These are phyloP conservation scores for Talaromyces sp. DNA, from an alignment of 2,329 filamentous ascomycete species.

Conservation along the genomic window DNA sequence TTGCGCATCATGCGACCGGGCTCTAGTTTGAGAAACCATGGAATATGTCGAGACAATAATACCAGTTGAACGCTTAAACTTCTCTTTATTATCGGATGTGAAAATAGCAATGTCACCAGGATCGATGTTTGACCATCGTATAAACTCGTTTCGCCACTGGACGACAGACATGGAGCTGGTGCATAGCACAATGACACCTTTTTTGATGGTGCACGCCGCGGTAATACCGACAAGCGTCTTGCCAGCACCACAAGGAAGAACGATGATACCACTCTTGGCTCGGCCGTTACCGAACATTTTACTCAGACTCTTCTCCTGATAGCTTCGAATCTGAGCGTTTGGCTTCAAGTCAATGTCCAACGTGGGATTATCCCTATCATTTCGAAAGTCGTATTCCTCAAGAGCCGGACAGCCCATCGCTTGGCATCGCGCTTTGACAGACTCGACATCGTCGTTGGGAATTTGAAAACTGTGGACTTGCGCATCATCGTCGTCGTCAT, in stretches of 20 bases:
- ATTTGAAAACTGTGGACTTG: slow-evolving; percentile 94
- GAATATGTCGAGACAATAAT: slow-evolving; percentile 98
- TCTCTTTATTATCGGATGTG: slow-evolving; percentile 85
- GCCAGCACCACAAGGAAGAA: slow-evolving; percentile 90
- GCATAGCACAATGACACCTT: slow-evolving; percentile 90
- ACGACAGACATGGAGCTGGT: slow-evolving; percentile 98
- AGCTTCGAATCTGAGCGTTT: slow-evolving; percentile 83
- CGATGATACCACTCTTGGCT: slow-evolving; percentile 95
- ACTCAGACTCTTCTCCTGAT: slow-evolving; percentile 94
- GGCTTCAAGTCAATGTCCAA: slow-evolving; percentile 91
- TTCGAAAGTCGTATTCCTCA: slow-evolving; percentile 96
- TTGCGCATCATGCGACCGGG: slow-evolving; percentile 84
- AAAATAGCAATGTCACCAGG: slow-evolving; percentile 92
- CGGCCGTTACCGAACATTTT: slow-evolving; percentile 99
- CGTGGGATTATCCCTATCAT: slow-evolving; percentile 83
- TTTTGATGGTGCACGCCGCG: slow-evolving; percentile 95
- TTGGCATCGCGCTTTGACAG: slow-evolving; percentile 84
- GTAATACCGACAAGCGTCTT: slow-evolving; percentile 99
- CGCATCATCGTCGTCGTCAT: slow-evolving; percentile 78
- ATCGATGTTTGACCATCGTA: slow-evolving; percentile 98
- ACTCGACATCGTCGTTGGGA: slow-evolving; percentile 73
- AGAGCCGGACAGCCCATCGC: slow-evolving; percentile 82
- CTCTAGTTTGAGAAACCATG: slow-evolving; percentile 92
- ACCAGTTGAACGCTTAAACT: slow-evolving; percentile 83
- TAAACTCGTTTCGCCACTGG: slow-evolving; percentile 93